Base-by-base conservation (phyloP, 192 early-diverging fungal species). In the Mortierella hygrophila region DNA sequence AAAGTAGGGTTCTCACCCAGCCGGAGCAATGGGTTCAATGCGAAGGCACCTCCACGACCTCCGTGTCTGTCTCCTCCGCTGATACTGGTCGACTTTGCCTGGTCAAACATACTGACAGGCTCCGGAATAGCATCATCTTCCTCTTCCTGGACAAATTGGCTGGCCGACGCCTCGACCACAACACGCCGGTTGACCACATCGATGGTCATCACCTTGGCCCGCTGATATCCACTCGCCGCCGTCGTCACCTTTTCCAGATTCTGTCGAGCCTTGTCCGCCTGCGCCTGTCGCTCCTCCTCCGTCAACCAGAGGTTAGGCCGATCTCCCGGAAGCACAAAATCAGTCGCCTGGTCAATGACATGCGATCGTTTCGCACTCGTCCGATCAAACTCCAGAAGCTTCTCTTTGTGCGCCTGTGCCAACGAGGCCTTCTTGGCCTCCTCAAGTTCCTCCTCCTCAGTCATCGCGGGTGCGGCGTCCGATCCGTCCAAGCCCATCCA, bases 301-400 rank as follows among this genome's bases (percentile, higher is more conserved):
- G 88, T 88, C 40, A 90, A 32, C 92, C 92, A 92, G 15, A 87
- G 75, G 38, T 90, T 92, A 26, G 86, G 75, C 7, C 91, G 88
- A 85, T 92, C 92, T 4, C 87, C 88, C 55, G 92, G 92, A 8
- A 92, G 74, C n/a, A 85, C 83, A 81, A 90, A 91, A 65, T 92
- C 92, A 6, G 90, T 83, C 0, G 90, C 90, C 83, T 91, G 89
- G 78, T 92, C 92, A 87, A 83, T 82, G 32, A 81, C 76, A 79
- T 83, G 80, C 40, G 83, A 84, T 63, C 90, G 78, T 65, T 88
- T 76, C 1, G 90, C 89, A 79, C 88, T 90, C 23, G 88, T 89
- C 70, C 89, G 78, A 26, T 92, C 89, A 69, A 77, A 91, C 57
- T 92, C 90, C 32, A 91, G 55, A 37, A 91, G 35, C 41, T 81